Conservation (phyloP, 2,329 filamentous ascomycete genomes). For the Colletotrichum eleusines region DNA sequence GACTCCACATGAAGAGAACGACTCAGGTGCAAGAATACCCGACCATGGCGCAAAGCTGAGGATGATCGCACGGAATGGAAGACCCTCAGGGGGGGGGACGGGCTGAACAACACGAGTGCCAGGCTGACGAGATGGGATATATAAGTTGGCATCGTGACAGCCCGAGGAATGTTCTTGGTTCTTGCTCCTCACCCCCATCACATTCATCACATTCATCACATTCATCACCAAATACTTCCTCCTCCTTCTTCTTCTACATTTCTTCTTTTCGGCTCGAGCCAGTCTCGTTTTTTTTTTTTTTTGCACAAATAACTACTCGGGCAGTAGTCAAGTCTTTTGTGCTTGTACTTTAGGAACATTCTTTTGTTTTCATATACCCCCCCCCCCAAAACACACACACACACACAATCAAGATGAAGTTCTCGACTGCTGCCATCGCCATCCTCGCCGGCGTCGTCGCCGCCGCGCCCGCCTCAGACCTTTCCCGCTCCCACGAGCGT, state of each 20-base stretch:
- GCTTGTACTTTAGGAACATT: background rate
- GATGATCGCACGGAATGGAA: background rate
- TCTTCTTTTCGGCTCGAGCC: constrained; percentile 18
- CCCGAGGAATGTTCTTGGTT: background rate
- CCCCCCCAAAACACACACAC: background rate
- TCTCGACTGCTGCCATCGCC: constrained; percentile 26
- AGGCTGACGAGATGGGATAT: constrained; percentile 13
- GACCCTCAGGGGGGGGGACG: background rate
- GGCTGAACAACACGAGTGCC: too few relatives aligned
- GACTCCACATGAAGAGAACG: background rate
- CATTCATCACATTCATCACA: background rate
- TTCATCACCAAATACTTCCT: background rate
- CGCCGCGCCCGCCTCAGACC: constrained; percentile 20
- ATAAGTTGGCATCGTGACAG: constrained; percentile 10
- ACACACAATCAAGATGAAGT: constrained; percentile 22
- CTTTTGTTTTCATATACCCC: background rate
- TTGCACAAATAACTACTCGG: constrained; percentile 25
- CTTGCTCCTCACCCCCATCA: constrained; percentile 14
- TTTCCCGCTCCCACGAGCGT: constrained; percentile 15
- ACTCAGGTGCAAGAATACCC: constrained; percentile 7
- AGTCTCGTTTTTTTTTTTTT: constrained; percentile 20
- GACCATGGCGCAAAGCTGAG: constrained; percentile 9
- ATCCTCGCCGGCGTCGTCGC: constrained; percentile 31
- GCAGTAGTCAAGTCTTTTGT: constrained; percentile 33
- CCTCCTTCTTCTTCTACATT: background rate